Base-by-base conservation (phyloP, 2,329 filamentous ascomycete species). In the Pseudocercospora macadamiae region DNA sequence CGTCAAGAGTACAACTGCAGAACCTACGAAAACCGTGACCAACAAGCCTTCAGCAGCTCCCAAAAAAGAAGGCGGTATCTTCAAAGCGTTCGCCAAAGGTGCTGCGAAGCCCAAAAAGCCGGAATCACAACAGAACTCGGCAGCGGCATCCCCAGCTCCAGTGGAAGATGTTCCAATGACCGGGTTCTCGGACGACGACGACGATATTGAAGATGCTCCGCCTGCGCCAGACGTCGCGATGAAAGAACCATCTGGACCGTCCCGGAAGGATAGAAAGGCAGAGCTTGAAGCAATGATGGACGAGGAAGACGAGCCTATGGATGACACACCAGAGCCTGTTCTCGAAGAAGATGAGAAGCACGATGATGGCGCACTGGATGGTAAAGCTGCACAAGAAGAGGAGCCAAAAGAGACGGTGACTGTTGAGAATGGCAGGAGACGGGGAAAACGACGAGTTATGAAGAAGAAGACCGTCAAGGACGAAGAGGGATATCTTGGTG, bases 391-490 rank as follows among this genome's bases (percentile, higher is more conserved):
- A 19, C 55, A 61, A 59, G 67, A 64, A 51, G 78, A 83, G 54
- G 68, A 71, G 51, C 62, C 67, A 5, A 68, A 67, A 36, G 72
- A 73, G 54, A 76, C 83, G 4, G 76, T 88, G 5, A 83, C 81
- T 1, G 76, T 82, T 1, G 75, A 80, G 60, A 85, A 83, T 57
- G 89, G 89, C 0, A 84, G 91, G 36, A 83, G 90, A 59, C 85
- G 92, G 63, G 91, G 91, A 28, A 88, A 85, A 72, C 84, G 93
- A 66, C 86, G 88, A 67, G 85, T 97, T 6, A 91, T 90, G 85
- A 92, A 90, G 77, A 96, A 96, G 81, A 90, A 89, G 79, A 92
- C 89, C 44, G 83, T 89, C 55, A 88, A 92, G 73, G 93, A 97
- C 65, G 91, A 93, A 51, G 89, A 96, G 64, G 93, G 93, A 4